Evolutionary conservation across 108 stramenopile species (phyloP), one percentile per base, ranked within the genome.

Genomic region (Skeletonema potamos): DNA sequence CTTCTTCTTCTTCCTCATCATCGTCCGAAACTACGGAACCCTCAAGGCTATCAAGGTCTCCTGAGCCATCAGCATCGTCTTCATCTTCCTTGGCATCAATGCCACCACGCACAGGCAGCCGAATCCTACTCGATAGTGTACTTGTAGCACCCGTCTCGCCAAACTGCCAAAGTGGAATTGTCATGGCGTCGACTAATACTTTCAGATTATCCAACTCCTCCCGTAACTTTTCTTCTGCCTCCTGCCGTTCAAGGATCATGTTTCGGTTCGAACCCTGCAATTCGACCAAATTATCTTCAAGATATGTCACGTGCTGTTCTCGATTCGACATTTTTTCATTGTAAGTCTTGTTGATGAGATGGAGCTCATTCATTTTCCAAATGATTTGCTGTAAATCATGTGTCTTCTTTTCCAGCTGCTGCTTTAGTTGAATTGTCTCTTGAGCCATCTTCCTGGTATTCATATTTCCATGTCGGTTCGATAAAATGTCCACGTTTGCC

Each of bases 311-410:
- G 58, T 92, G 88, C 51, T 91, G 84, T 61, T 96, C 95, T 57
- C 92, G 72, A 68, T 86, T 84, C 6, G 81, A 83, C 64, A 92
- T 85, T 62, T 92, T 93, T 57, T 88, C 79, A 61, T 79, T 79
- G 55, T 91, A 84, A n/a, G 87, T 87, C 64, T 96, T 92, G 67
- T 92, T 92, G 17, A 92, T 86, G 30, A 93, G 74, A 59, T 96
- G 89, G 24, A 96, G 82, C 60, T 96, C 95, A 68, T 96, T 92
- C 91, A 93, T 91, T 59, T 93, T 96, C 87, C 85, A 92, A 34
- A 90, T 82, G 36, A 91, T 87, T 8, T 89, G 89, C 41, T 88
- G 84, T 13, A 93, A 73, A 73, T 91, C 90, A 58, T 89, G 81
- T 20, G 86, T 82, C 82, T 88, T 92, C 57, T 86, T 83, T 36